Base-by-base conservation (phyloP, 2,329 filamentous ascomycete species). In the Arachnopeziza araneosa region DNA sequence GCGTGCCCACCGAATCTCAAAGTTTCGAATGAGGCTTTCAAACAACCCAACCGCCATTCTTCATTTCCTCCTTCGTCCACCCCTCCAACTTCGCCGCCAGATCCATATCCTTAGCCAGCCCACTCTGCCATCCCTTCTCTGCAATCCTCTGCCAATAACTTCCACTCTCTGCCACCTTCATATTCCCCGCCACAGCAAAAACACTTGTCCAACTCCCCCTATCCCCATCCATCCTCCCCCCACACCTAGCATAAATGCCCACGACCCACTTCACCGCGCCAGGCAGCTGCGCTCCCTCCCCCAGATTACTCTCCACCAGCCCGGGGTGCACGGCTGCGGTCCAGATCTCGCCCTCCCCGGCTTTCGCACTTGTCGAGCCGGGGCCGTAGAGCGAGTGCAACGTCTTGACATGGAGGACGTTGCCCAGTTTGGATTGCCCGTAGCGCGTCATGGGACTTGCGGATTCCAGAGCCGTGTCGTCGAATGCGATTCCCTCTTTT, bases 391-490 rank as follows among this genome's bases (percentile, higher is more conserved):
- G 60, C 57, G 68, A 69, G 57, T 75, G 63, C 53, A 78, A 60
- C 7, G 69, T 72, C 61, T 69, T 73, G n/a, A 73, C 64, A 64
- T 78, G 75, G 50, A 79, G 69, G 23, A 79, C 69, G 58, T 79
- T 79, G 57, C 74, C 77, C 8, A 79, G 75, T 67, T 80, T 80
- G 66, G 70, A 73, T 66, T 79, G 76, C n/a, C 75, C 76, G 66
- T 80, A 80, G 19, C 75, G 72, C 58, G 71, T 69, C 74, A 67
- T 74, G 57, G 62, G n/a, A 7, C 71, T 69, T 22, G 67, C 66
- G 61, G 75, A 71, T 59, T 71, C 71, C 57, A 73, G 69, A 4
- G 60, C 59, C 12, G 55, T 32, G 30, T 66, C 65, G 0, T 49
- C 52, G 32, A 68, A 67, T 48, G 66, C 64, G 55, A 68, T 68